A percentile compares a stretch with the other conserved stretches of the same genome.
Conservation (phyloP, 148 eudicot species). For the Rhododendron simsii region DNA sequence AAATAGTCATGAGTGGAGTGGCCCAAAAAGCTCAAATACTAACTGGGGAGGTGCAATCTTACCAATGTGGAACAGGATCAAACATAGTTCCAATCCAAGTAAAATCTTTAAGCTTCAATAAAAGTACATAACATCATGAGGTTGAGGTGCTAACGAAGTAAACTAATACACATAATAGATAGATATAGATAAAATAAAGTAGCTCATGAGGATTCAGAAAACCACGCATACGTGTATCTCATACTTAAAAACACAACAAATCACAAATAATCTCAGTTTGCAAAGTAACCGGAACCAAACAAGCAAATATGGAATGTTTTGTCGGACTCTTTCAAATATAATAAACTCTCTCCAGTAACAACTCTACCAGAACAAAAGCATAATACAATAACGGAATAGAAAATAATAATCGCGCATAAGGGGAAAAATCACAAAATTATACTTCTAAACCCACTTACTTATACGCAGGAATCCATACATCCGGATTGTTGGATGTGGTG, state of each 20-base stretch:
- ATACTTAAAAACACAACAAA: neutral
- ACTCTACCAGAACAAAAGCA: neutral
- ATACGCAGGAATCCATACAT: slow-evolving; percentile 98
- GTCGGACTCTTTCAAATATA: neutral
- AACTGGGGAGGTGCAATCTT: neutral
- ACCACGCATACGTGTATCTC: neutral
- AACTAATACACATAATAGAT: neutral
- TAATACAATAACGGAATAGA: neutral
- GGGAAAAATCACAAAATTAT: neutral
- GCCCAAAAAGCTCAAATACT: neutral
- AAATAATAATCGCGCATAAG: neutral
- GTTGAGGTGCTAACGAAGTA: neutral
- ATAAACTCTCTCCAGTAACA: neutral
- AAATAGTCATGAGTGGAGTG: neutral
- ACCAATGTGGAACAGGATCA: neutral
- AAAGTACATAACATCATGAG: neutral
- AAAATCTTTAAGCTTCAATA: neutral
- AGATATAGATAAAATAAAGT: neutral
- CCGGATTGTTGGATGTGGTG: slow-evolving; percentile 93
- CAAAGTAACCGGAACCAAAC: neutral
- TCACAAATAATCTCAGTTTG: neutral
- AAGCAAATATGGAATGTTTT: neutral
- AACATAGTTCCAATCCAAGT: neutral
- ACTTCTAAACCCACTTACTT: slow-evolving; percentile 50
- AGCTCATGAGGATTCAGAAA: neutral